These are phyloP conservation scores for Suillus bovinus DNA, from an alignment of 768 basidiomycete genomes.

Conservation along the genomic window DNA sequence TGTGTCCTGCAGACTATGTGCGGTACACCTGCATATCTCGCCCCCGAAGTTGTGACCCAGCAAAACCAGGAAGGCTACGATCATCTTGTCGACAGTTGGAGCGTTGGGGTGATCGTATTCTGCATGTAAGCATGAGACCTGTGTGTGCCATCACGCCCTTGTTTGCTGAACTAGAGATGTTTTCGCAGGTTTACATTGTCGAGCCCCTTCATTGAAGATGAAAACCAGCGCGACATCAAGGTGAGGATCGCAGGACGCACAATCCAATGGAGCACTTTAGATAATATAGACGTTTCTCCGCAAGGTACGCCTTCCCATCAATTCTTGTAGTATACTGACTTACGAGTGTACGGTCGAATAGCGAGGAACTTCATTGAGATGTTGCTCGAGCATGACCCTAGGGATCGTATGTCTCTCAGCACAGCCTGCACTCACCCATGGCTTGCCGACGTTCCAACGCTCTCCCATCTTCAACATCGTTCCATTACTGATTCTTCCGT, in stretches of 20 bases:
- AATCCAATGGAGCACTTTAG: constrained; percentile 63
- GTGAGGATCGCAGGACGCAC: constrained; percentile 56
- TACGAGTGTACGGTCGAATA: constrained; percentile 38
- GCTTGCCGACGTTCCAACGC: constrained; percentile 42
- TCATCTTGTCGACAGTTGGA: constrained; percentile 93
- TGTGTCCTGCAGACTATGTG: constrained; percentile 74
- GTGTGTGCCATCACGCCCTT: constrained; percentile 4
- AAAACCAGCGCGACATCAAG: constrained; percentile 57
- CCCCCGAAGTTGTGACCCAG: constrained; percentile 85
- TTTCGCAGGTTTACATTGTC: constrained; percentile 67
- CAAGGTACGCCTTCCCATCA: constrained; percentile 41
- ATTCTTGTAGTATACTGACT: constrained; percentile 5
- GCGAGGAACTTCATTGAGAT: constrained; percentile 65
- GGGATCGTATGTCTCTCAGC: constrained; percentile 66
- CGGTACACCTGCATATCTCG: constrained; percentile 93
- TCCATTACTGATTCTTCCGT: constrained; percentile 20
- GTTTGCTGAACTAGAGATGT: constrained; percentile 10
- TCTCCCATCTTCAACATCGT: not conserved
- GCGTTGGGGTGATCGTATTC: constrained; percentile 91
- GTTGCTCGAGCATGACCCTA: constrained; percentile 68
- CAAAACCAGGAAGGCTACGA: constrained; percentile 71
- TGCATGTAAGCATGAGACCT: constrained; percentile 63
- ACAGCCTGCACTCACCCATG: constrained; percentile 76
- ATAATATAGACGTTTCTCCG: constrained; percentile 37
- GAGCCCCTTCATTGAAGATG: constrained; percentile 81